These are phyloP conservation scores for Aspergillus sp. DNA, from an alignment of 2,329 filamentous ascomycete species.

Conservation along the genomic window DNA sequence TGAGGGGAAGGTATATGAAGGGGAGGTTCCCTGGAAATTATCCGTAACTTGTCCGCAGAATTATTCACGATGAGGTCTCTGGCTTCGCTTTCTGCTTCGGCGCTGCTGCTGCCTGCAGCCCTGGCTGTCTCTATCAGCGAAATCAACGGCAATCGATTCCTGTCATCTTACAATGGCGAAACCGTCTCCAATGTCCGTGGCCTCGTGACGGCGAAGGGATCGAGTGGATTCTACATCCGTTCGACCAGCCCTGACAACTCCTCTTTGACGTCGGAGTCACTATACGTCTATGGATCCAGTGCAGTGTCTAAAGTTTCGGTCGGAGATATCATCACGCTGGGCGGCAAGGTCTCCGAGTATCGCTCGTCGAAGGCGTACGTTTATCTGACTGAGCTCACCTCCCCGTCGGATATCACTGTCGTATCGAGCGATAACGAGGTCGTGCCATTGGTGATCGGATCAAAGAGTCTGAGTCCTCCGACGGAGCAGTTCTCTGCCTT, in stretches of 20 bases:
- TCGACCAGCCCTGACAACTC: constrained; percentile 59
- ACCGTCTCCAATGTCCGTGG: constrained; percentile 61
- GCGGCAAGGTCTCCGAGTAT: constrained; percentile 61
- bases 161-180: constrained; percentile 61
- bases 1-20: neutral
- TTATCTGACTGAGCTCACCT: constrained; percentile 63
- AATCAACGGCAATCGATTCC: constrained; percentile 66
- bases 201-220: constrained; percentile 63
- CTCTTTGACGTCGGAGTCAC: constrained; percentile 59
- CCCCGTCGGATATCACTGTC: constrained; percentile 54
- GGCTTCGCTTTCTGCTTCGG: neutral
- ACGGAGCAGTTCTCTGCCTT: constrained; percentile 61
- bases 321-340: constrained; percentile 62
- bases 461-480: constrained; percentile 57
- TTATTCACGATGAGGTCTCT: constrained; percentile 8
- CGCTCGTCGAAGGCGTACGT: constrained; percentile 58
- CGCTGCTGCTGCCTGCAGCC: constrained; percentile 8
- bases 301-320: constrained; percentile 55
- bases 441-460: constrained; percentile 60
- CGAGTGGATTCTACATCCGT: constrained; percentile 64
- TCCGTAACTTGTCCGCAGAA: too few relatives aligned
- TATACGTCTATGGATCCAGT: constrained; percentile 63
- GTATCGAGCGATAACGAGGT: constrained; percentile 57
- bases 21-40: too few relatives aligned
- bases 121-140: constrained; percentile 55